Base-by-base conservation (phyloP, 139 green algal genomes). In the Mesotaenium endlicherianum region DNA sequence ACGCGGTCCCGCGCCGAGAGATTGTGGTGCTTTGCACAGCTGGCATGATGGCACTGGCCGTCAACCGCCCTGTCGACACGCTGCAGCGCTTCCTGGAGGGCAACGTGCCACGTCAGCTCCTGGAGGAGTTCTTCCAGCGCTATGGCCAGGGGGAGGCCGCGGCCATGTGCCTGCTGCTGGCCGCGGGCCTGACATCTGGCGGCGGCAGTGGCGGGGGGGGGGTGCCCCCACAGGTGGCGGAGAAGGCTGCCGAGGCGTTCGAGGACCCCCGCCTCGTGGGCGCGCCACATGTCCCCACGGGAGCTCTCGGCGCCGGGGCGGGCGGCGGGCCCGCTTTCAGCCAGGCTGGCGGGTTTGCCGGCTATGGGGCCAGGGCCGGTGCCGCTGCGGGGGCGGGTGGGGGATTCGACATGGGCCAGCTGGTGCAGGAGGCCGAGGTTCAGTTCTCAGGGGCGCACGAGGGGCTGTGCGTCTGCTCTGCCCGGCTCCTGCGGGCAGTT, bases 131-230 rank as follows among this genome's bases (percentile, higher is more conserved):
- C 67, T 97, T 97, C 79, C 84, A 88, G 53, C 77, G 70, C 0
- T 97, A 94, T 71, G 95, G 94, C 11, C 72, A 90, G 2, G 69
- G 87, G 2, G 95, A 98, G 82, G 92, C 94, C 0, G 91, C 93
- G 0, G 91, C 92, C 74, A 98, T 98, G 95, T 97, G 95, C 89
- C 89, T 95, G 74, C 45, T 91, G 31, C 79, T 98, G 8, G 92
- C 93, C n/a, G 91, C 93, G 0, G 60, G 77, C 11, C 31, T 82
- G 38, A 60, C 20, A 4, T 74, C 30, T 41, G 67, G 38, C 0
- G 83, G 68, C 20, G 45, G 41, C 2, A 41, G 4, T 53, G 1
- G 34, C 3, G 40, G 2, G 31, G 31, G 47, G 40, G 75, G 36
- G n/a, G 70, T 86, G 41, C 60, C 80, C 31, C 8, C 71, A 8